Evolutionary conservation across 106 monocot species (phyloP).

Genomic region (Platanthera guangdongensis): DNA sequence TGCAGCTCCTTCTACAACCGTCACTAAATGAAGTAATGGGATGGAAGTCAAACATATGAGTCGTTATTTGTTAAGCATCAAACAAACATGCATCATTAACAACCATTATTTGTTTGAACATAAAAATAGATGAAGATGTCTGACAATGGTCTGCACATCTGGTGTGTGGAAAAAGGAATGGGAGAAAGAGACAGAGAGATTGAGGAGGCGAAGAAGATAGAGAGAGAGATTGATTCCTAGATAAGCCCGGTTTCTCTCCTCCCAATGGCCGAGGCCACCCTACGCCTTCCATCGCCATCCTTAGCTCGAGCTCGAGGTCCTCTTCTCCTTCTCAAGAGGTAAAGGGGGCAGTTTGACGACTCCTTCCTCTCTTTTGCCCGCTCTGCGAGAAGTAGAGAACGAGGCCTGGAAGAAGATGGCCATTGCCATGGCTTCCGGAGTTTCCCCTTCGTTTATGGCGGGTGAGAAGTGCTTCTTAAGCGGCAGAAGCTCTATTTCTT

Average conservation of each 20-base stretch:
- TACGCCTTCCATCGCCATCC: not conserved
- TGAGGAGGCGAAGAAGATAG: not conserved
- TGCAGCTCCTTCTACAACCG: too few relatives aligned
- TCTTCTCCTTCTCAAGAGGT: not conserved
- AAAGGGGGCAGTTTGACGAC: not conserved
- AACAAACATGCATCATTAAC: too few relatives aligned
- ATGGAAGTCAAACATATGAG: too few relatives aligned
- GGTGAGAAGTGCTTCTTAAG: not conserved
- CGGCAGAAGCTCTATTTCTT: not conserved
- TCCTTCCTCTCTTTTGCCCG: not conserved
- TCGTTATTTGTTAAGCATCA: too few relatives aligned
- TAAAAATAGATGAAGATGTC: too few relatives aligned
- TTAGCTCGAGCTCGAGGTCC: not conserved
- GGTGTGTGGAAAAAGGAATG: not conserved
- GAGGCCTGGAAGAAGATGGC: not conserved
- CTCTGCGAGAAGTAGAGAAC: not conserved
- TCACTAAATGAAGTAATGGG: too few relatives aligned
- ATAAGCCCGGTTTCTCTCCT: not conserved
- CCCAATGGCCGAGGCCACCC: not conserved
- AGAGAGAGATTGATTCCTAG: not conserved
- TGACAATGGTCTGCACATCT: not conserved
- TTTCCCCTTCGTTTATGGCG: not conserved
- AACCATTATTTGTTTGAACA: too few relatives aligned
- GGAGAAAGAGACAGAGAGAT: not conserved
- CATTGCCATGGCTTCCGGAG: constrained; percentile 2